Base-by-base conservation (phyloP, 257 asterid genomes). In the Nicotiana sylvestris region DNA sequence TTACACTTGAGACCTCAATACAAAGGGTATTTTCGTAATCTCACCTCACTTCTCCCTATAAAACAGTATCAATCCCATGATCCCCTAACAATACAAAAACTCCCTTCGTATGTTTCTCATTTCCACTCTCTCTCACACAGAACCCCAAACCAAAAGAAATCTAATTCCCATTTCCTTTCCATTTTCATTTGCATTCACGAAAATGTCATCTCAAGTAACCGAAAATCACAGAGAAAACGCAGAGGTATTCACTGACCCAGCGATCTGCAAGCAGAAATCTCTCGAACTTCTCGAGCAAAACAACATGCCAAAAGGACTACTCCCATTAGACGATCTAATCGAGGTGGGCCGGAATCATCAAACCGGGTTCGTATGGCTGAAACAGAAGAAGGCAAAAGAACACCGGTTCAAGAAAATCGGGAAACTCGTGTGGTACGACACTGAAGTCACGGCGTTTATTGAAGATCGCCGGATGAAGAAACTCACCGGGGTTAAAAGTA, bases 321-420 rank as follows among this genome's bases (percentile, higher is more conserved):
- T 94, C 58, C 97, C 98, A 10, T 87, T 93, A 1, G 90, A 91
- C 81, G 92, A 91, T 81, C 53, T 94, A 80, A 6, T 78, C 0
- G 97, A 94, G 87, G 91, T 91, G 39, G 97, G 97, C 8, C 60
- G 90, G 86, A 89, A 91, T 87, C 87, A 85, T 5, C 83, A 81
- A 13, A 82, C 95, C 0, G 95, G 97, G 0, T 94, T 92, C 88
- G 91, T 91, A 6, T 91, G 97, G 98, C 78, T 92, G 85, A 90
- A 85, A 91, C 95, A 90, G 86, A 91, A 83, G 85, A 87, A 90
- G 85, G 84, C 86, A 81, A 92, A 81, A 57, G 89, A 92, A 65
- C 97, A 92, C 65, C 81, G 86, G 12, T 91, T 94, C 90, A 81
- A 83, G 21, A 81, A 86, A 16, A 94, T 94, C 74, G 77, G 89